Base-by-base conservation (phyloP, 495 filamentous ascomycete species). In the Clohesyomyces aquaticus region DNA sequence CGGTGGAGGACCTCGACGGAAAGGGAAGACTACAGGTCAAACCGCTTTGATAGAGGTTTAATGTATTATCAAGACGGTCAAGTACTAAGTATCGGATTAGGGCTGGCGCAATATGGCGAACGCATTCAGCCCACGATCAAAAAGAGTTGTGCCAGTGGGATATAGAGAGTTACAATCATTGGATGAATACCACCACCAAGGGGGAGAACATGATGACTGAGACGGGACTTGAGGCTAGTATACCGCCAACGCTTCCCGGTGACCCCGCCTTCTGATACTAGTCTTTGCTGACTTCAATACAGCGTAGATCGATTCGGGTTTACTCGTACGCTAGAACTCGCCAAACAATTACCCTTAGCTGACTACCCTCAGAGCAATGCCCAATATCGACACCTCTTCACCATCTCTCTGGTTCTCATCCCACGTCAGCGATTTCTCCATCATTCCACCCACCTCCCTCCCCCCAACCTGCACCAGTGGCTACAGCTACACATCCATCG, bases 71-170 rank as follows among this genome's bases (percentile, higher is more conserved):
- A n/a, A n/a, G n/a, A n/a, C n/a, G n/a, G n/a, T n/a, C n/a, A n/a
- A n/a, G n/a, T n/a, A n/a, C n/a, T n/a, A n/a, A n/a, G n/a, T n/a
- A n/a, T n/a, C n/a, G n/a, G n/a, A n/a, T n/a, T 12, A 62, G 59
- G 59, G 59, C 59, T 2, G 59, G 59, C 8, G 59, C 59, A 2
- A 62, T 62, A 6, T 62, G 59, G 59, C 59, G 59, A 4, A 62
- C 59, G 0, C 59, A 62, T 32, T 29, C 59, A 11, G 32, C 35
- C 9, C 14, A 25, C 21, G 57, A 61, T 25, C 48, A 53, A 22
- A 38, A 45, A 11, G 59, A 54, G 50, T 21, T 12, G 38, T 62
- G 59, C 27, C 28, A 54, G 16, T 62, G 59, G 59, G 49, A 62
- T 55, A 3, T 47, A 8, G 22, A 27, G 26, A 62, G 59, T 23